A percentile compares a stretch with the other conserved stretches of the same genome.
Evolutionary conservation across 352 stramenopile species (phyloP).

Genomic region (Peronospora belbahrii): DNA sequence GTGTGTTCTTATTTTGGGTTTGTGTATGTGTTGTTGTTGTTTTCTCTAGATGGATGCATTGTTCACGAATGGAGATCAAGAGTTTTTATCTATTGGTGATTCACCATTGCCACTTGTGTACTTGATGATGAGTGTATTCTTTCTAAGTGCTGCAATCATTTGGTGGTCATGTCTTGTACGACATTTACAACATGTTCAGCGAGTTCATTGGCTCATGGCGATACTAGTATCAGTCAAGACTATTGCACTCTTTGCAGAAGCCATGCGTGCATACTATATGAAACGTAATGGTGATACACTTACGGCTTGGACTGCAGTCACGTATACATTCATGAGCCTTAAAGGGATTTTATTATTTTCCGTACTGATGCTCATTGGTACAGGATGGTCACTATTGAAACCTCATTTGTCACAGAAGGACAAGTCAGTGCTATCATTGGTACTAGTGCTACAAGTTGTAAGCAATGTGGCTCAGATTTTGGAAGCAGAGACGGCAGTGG

Average conservation of each 20-base stretch:
- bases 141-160: conserved; percentile 35
- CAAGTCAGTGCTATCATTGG: conserved; percentile 91
- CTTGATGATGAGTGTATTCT: conserved; percentile 65
- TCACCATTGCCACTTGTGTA: conserved; percentile 82
- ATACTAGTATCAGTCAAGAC: conserved; percentile 90
- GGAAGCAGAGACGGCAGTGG: conserved; percentile 72
- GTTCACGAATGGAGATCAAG: conserved; percentile 69
- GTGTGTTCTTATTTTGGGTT: too few species aligned
- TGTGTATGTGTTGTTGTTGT: too few species aligned
- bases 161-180: conserved; percentile 67
- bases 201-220: conserved; percentile 94
- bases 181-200: conserved; percentile 57
- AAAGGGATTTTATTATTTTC: conserved; percentile 96
- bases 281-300: conserved; percentile 88
- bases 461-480: conserved; percentile 93
- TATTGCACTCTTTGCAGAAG: conserved; percentile 90
- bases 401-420: conserved; percentile 90
- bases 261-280: conserved; percentile 94
- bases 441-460: conserved; percentile 89
- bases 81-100: conserved; percentile 85
- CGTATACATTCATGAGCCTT: conserved; percentile 93
- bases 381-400: conserved; percentile 96
- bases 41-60: conserved; percentile 73
- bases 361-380: conserved; percentile 96
- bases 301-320: conserved; percentile 89